Base-by-base conservation (phyloP, 139 green algal genomes). In the Pycnococcus provasolii region DNA sequence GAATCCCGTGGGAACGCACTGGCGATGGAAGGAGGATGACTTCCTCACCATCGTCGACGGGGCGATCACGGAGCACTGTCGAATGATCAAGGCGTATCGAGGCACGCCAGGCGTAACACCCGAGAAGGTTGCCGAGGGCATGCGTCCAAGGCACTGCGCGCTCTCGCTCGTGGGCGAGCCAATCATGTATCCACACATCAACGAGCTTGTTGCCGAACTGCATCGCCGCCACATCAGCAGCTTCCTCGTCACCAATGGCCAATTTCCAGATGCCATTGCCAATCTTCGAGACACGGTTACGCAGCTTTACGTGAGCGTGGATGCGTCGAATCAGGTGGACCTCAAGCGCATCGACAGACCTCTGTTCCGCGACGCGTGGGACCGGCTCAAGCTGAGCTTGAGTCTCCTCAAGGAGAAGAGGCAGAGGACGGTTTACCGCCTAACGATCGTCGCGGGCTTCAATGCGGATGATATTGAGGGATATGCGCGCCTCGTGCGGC, bases 181-280 rank as follows among this genome's bases (percentile, higher is more conserved):
- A 46, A 94, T 94, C 75, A 94, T 94, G 87, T 94, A 94, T 66
- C 87, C 87, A 26, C 67, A 88, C 63, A 90, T 94, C 75, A 91
- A 88, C 54, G 77, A 71, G 4, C 77, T 94, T 48, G 71, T 91
- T 13, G 53, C 45, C 11, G 59, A 79, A 62, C 81, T 94, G 46
- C 87, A 94, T 66, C 42, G 4, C 1, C 72, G 79, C n/a, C 53
- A 72, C 60, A 89, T 94, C 67, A 88, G 80, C 45, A 87, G 84
- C 37, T 94, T 94, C 72, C 73, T 94, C n/a, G 87, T 91, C 60
- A 88, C 84, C 65, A 94, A 88, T 37, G 83, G 80, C 3, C 77
- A 80, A 67, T 91, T 91, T 70, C 87, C 87, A 0, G 81, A 91
- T 59, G 54, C 60, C 5, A 89, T 94, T 46, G 15, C 62, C 51